Conservation (phyloP, 805 yeast species). For the Ogataea saltuana region DNA sequence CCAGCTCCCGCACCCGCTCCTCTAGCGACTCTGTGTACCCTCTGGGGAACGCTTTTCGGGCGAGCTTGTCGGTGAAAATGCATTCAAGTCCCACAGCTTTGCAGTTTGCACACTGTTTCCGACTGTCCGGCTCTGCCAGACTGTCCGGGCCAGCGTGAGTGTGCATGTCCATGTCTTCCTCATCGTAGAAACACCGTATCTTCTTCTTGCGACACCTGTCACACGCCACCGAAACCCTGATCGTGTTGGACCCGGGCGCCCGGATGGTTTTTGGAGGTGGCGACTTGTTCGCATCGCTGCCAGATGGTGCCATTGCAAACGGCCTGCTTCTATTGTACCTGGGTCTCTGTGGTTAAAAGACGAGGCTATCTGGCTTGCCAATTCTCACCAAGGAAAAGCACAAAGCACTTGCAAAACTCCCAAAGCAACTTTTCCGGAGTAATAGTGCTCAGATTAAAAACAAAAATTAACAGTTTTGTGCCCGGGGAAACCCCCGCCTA, state of each 20-base stretch:
- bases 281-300: slow-evolving; percentile 2
- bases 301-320: slow-evolving; percentile 4
- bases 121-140: slow-evolving; percentile 55
- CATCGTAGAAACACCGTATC: slow-evolving; percentile 55
- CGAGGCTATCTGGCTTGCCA: too few relatives aligned
- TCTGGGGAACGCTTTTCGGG: slow-evolving; percentile 84
- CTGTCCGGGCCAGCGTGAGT: too few relatives aligned
- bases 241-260: slow-evolving; percentile 65
- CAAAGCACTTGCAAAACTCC: neutral
- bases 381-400: neutral
- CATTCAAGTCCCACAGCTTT: slow-evolving; percentile 84
- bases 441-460: neutral
- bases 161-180: slow-evolving; percentile 30
- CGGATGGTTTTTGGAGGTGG: slow-evolving; percentile 51
- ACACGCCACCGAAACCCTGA: slow-evolving; percentile 87
- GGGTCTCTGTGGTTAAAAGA: too few relatives aligned
- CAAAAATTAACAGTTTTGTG: too few relatives aligned
- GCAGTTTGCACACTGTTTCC: slow-evolving; percentile 77
- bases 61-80: slow-evolving; percentile 81
- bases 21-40: slow-evolving; percentile 91
- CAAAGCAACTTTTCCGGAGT: neutral
- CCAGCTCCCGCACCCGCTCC: slow-evolving; percentile 83
- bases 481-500: neutral
- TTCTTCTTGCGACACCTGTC: slow-evolving; percentile 85
- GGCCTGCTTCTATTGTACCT: too few relatives aligned